Conservation (phyloP, 2,329 filamentous ascomycete species). For the Teratosphaeria epicoccoides region DNA sequence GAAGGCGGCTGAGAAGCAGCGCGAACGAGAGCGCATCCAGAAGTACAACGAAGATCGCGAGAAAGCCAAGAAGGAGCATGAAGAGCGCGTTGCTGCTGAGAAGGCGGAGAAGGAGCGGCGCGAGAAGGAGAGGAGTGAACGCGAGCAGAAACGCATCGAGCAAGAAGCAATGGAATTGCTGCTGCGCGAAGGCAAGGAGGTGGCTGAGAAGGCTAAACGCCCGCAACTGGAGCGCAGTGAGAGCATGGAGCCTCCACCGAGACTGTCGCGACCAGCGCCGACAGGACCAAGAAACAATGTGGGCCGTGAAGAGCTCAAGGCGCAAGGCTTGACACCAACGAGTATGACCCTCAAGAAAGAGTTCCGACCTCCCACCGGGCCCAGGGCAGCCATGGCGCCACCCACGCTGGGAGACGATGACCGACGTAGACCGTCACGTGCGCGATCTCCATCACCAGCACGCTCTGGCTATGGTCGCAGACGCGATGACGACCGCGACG, state of each 20-base stretch:
- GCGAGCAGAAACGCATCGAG: constrained; percentile 46
- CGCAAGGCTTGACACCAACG: constrained; percentile 23
- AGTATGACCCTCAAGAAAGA: constrained; percentile 22
- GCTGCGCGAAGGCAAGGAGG: constrained; percentile 44
- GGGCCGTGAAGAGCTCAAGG: constrained; percentile 20
- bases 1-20: constrained; percentile 36
- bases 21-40: constrained; percentile 44
- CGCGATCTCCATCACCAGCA: constrained; percentile 19
- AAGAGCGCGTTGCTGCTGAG: constrained; percentile 43
- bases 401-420: constrained; percentile 11
- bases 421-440: constrained; percentile 12
- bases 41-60: constrained; percentile 41
- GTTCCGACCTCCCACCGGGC: constrained; percentile 10
- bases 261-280: constrained; percentile 15
- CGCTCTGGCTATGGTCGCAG: constrained; percentile 17
- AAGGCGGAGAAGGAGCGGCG: constrained; percentile 36
- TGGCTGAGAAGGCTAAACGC: constrained; percentile 42
- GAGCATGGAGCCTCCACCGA: constrained; percentile 31
- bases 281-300: constrained; percentile 15
- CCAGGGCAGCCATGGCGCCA: not conserved
- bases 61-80: constrained; percentile 29
- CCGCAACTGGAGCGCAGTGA: constrained; percentile 39
- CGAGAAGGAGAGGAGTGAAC: constrained; percentile 28
- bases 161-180: constrained; percentile 44
- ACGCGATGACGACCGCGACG: constrained; percentile 15